Percentiles rank a stretch among this genome's conserved stretches.
Evolutionary conservation across 2,329 filamentous ascomycete genomes (phyloP).

Genomic region (Ascochyta rabiei): DNA sequence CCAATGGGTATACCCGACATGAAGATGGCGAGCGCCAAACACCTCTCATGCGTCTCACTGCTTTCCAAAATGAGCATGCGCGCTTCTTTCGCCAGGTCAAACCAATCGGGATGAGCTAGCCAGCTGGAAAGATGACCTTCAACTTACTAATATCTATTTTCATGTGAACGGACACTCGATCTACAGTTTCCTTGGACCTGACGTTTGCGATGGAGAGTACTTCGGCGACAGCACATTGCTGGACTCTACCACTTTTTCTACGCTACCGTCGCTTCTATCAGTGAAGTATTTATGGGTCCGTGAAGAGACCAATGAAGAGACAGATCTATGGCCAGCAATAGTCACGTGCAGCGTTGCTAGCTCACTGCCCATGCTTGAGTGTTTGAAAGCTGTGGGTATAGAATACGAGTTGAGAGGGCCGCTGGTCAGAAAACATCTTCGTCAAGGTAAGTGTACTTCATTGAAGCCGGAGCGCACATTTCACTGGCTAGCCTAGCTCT

Average conservation of each 20-base stretch:
- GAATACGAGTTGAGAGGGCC: not conserved
- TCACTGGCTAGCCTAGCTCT: not conserved
- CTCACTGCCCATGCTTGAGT: not conserved
- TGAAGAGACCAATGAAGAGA: not conserved
- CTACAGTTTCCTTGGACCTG: not conserved
- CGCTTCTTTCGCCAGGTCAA: conserved; percentile 1
- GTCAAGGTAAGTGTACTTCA: not conserved
- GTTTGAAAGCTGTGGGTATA: not conserved
- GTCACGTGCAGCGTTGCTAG: not conserved
- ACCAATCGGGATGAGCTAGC: not conserved
- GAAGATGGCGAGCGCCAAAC: not conserved
- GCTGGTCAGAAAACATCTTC: not conserved
- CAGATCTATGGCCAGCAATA: not conserved
- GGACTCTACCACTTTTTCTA: not conserved
- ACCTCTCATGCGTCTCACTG: not conserved
- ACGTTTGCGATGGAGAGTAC: not conserved
- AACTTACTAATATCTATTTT: not conserved
- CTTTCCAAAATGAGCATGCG: not conserved
- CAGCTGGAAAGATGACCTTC: not conserved
- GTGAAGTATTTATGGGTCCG: not conserved
- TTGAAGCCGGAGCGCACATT: not conserved
- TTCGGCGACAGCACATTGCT: not conserved
- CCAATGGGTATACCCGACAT: not conserved
- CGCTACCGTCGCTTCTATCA: not conserved
- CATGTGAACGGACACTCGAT: not conserved